Evolutionary conservation across 352 stramenopile genomes (phyloP), one percentile per base, ranked within the genome.

Genomic region (Globisporangium polare): DNA sequence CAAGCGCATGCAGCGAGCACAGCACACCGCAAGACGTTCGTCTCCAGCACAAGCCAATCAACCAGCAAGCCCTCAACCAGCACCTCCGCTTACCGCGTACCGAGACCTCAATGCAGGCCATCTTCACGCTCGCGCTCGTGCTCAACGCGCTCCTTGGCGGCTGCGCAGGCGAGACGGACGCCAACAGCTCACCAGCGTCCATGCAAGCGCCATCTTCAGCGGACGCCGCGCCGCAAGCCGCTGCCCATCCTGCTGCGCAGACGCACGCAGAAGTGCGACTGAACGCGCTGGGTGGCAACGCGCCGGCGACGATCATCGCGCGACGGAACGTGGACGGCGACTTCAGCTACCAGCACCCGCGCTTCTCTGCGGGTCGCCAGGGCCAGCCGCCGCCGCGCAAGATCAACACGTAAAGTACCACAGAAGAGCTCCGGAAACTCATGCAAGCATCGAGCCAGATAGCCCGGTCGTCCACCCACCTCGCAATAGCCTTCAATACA

Each of bases 101-200:
- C n/a, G n/a, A n/a, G n/a, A n/a, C n/a, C n/a, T n/a, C n/a, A n/a
- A 43, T 80, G 72, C 72, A 80, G 57, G 69, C 63, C 29, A 66
- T 80, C 61, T 80, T 80, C 67, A 73, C 69, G 22, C 67, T 80
- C 63, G 66, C 72, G 51, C 62, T 80, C 47, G 58, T 71, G 46
- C 67, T 80, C 26, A 77, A 73, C 59, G 51, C 69, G 37, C 72
- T 64, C 63, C 47, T 62, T 10, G 56, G 41, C 41, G 33, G 42
- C 9, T 58, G 37, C 12, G n/a, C 41, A 39, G 20, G 43, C 51
- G 29, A 41, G 27, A 26, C 35, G 13, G n/a, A 33, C 24, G 41
- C 47, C 12, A 20, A n/a, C 10, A 33, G 20, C 26, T 10, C 49
- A 2, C 27, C 49, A 33, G 29, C 46, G 24, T 26, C 53, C 61